phyloP scores from a whole-genome alignment of 1,284 basidiomycete species.

The Agroathelia rolfsii region DNA sequence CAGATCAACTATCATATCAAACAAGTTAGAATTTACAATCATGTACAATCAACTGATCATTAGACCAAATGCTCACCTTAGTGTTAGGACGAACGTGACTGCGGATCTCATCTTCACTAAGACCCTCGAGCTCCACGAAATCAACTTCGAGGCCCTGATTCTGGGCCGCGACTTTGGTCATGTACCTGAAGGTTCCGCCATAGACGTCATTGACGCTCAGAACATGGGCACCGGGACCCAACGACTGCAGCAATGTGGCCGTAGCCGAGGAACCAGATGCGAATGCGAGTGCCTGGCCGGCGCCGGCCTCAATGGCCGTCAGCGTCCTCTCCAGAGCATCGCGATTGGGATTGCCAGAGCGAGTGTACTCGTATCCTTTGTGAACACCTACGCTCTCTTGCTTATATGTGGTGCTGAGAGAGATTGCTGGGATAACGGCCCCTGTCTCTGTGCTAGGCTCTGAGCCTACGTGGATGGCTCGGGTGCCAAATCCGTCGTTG shows the following conservation, averaged over 20 bases:
- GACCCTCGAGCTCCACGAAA: conserved; percentile 77
- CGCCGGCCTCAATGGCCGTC: conserved; percentile 68
- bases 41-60: background rate
- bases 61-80: conserved; percentile 43
- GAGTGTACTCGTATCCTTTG: conserved; percentile 88
- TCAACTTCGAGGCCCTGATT: conserved; percentile 70
- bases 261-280: conserved; percentile 83
- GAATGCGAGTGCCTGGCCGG: conserved; percentile 69
- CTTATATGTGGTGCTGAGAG: conserved; percentile 88
- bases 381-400: conserved; percentile 79
- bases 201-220: conserved; percentile 88
- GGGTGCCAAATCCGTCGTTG: conserved; percentile 72
- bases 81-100: conserved; percentile 69
- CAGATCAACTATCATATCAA: conserved; percentile 66
- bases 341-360: conserved; percentile 86
- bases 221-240: conserved; percentile 72
- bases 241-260: conserved; percentile 70
- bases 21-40: conserved; percentile 2
- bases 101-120: conserved; percentile 55
- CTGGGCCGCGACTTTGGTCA: conserved; percentile 67
- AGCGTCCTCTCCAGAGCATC: conserved; percentile 67
- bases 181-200: conserved; percentile 86
- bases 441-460: conserved; percentile 70
- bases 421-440: conserved; percentile 85
- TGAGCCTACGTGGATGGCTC: conserved; percentile 84